Base-by-base conservation (phyloP, 1,139 yeast genomes). In the Hansenula lynferdii region DNA sequence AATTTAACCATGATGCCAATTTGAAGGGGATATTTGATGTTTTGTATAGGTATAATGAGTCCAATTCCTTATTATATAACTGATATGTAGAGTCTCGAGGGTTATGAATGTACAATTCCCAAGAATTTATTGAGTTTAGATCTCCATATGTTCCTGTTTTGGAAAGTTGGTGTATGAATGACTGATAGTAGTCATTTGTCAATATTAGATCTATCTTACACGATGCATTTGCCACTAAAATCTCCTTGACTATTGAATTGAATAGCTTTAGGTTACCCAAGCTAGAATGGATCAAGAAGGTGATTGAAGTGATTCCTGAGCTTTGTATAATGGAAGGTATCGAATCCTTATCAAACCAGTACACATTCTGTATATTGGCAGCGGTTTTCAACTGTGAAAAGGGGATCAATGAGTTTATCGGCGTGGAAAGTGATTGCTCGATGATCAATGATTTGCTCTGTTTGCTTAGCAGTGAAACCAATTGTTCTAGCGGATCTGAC, bases 381-480 rank as follows among this genome's bases (percentile, higher is more conserved):
- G 65, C 67, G 37, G 70, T 70, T 51, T 77, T 75, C 35, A 84
- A 66, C 17, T 63, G 60, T 42, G 72, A 69, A 57, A 84, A 85
- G 5, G 83, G 75, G 4, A 84, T 74, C 37, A 85, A 62, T 29
- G 68, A 65, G 51, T 86, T 80, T 43, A 85, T 65, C 6, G 75
- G 56, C 1, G 78, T 65, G 6, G 85, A 70, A 25, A 85, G 56
- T 6, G 64, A 53, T 28, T 69, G 67, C 48, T 85, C 87, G 3
- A 85, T 65, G 5, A 84, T 63, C 14, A 85, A 59, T 10, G 75
- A 58, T 51, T 76, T 65, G 20, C 41, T 48, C 26, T 55, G 42
- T 1, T 45, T 44, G 1, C 47, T 45, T 18, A 53, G 34, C 4
- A 26, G 23, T 3, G 35, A 31, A 1, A 55, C 31, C 8, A 52